Percentiles rank a stretch among this genome's conserved stretches.
These are phyloP conservation scores for Boletales sp. DNA, from an alignment of 768 basidiomycete genomes.

Conservation along the genomic window DNA sequence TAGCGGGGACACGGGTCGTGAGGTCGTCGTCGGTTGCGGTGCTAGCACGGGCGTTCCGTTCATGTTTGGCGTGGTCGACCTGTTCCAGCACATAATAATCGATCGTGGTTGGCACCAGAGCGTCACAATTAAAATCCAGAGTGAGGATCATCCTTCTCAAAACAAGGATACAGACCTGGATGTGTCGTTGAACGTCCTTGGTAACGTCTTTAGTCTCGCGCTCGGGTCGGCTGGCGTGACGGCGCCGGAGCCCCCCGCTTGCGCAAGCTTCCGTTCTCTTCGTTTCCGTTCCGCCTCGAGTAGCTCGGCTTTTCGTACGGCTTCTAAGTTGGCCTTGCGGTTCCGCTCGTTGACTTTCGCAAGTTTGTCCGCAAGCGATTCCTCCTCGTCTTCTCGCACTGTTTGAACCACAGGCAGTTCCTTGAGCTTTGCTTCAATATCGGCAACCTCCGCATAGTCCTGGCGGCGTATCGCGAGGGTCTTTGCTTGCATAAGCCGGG, in stretches of 20 bases:
- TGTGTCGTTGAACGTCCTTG: conserved; percentile 50
- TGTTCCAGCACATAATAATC: conserved; percentile 16
- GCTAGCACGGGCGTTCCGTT: conserved; percentile 42
- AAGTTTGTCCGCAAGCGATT: conserved; percentile 46
- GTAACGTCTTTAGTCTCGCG: conserved; percentile 63
- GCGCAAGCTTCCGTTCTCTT: conserved; percentile 58
- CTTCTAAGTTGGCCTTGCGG: conserved; percentile 77
- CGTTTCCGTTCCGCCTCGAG: conserved; percentile 67
- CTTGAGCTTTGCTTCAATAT: conserved; percentile 63
- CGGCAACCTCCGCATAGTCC: conserved; percentile 59
- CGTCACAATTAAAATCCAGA: conserved; percentile 12
- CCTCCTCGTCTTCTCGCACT: conserved; percentile 27
- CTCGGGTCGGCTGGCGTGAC: conserved; percentile 55
- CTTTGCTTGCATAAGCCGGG: conserved; percentile 65
- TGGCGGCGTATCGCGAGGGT: conserved; percentile 73
- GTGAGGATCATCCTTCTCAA: neutral
- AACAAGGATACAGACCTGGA: conserved; percentile 54
- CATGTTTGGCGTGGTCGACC: conserved; percentile 45
- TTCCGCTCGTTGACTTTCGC: conserved; percentile 89
- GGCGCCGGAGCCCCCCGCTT: conserved; percentile 34
- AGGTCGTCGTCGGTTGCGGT: conserved; percentile 22
- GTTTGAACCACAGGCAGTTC: conserved; percentile 35
- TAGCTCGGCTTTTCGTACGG: conserved; percentile 72
- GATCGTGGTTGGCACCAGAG: conserved; percentile 12
- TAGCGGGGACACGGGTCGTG: conserved; percentile 37